phyloP scores from a whole-genome alignment of 78 protist species.

The Emiliania huxleyi region DNA sequence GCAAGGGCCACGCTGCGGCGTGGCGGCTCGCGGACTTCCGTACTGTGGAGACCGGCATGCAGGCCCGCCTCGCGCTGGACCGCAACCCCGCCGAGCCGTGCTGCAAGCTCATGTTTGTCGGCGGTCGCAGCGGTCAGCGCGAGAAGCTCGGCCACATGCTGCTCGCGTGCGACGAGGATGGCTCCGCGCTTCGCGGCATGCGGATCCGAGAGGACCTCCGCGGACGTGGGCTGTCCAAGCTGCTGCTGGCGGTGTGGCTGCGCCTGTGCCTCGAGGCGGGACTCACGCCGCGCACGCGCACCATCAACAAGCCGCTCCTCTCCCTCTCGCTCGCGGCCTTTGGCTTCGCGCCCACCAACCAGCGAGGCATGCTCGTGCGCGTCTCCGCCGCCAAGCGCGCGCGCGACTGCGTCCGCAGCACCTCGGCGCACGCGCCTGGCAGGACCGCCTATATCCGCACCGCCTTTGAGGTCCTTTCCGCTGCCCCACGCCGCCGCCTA shows the following conservation, averaged over 20 bases:
- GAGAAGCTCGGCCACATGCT: not conserved
- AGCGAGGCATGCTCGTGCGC: not conserved
- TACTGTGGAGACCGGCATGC: no score
- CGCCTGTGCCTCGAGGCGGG: not conserved
- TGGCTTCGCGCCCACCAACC: not conserved
- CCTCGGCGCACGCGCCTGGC: no score
- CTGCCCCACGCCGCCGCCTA: no score
- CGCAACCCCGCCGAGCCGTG: no score
- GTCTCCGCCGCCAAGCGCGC: not conserved
- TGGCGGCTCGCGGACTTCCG: no score
- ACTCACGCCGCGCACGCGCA: not conserved
- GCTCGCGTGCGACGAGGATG: not conserved
- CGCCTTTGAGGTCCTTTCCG: no score
- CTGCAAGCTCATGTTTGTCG: no score
- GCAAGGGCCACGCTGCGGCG: no score
- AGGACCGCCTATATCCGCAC: no score
- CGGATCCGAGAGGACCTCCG: not conserved
- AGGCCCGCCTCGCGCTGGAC: no score
- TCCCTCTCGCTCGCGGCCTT: not conserved
- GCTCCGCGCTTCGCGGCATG: not conserved
- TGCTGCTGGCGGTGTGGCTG: not conserved
- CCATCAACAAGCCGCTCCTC: conserved; percentile 11
- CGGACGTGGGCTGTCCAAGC: not conserved
- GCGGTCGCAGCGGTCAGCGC: no score
- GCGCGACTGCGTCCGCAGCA: not conserved